phyloP scores from a whole-genome alignment of 441 rosid genomes.

The Eruca vesicaria region DNA sequence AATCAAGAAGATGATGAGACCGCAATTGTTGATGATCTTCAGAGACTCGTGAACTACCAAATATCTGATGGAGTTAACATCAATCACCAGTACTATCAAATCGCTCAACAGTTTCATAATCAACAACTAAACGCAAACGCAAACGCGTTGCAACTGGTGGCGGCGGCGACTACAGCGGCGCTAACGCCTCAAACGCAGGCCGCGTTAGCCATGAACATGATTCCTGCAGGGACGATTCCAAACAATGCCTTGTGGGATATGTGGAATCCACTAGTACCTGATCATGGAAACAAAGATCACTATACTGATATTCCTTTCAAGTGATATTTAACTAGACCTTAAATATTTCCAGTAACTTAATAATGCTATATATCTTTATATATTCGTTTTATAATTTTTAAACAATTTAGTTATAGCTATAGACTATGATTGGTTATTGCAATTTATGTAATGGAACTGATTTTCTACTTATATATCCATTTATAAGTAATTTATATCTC shows the following conservation, averaged over 20 bases:
- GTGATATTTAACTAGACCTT: slow-evolving; percentile 36
- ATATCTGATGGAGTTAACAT: slow-evolving; percentile 44
- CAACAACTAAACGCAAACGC: slow-evolving; percentile 41
- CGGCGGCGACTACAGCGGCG: slow-evolving; percentile 24
- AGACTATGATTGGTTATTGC: slow-evolving; percentile 17
- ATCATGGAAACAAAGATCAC: slow-evolving; percentile 48
- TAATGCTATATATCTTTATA: slow-evolving; percentile 7
- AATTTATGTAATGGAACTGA: slow-evolving; percentile 30
- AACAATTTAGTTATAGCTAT: slow-evolving; percentile 15
- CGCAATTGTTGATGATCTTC: slow-evolving; percentile 67
- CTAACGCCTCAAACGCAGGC: slow-evolving; percentile 40
- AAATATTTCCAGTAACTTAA: background rate
- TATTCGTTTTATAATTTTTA: background rate
- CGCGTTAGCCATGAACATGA: slow-evolving; percentile 46
- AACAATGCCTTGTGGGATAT: slow-evolving; percentile 64
- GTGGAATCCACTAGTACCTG: slow-evolving; percentile 77
- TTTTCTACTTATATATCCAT: slow-evolving; percentile 5
- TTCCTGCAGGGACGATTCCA: slow-evolving; percentile 46
- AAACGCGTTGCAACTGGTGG: slow-evolving; percentile 39
- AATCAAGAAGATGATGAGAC: slow-evolving; percentile 33
- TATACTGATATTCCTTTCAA: slow-evolving; percentile 62
- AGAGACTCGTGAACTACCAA: slow-evolving; percentile 67
- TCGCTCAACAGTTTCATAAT: slow-evolving; percentile 37
- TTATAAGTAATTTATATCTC: background rate
- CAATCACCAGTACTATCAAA: slow-evolving; percentile 44